These are phyloP conservation scores for Cytospora schulzeri DNA, from an alignment of 2,329 filamentous ascomycete species.

Conservation along the genomic window DNA sequence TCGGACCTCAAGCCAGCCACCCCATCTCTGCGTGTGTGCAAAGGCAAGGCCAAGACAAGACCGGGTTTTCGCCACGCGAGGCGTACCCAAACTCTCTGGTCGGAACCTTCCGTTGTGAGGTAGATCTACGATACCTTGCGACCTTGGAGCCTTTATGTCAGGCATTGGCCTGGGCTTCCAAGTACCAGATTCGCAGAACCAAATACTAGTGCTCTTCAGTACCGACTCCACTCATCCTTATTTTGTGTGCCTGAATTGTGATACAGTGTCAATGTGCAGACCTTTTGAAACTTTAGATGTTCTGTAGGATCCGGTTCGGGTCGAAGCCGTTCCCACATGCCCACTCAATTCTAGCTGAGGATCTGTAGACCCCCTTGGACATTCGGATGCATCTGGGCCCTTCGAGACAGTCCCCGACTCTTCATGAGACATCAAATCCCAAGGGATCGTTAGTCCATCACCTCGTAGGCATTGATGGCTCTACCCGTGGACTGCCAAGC, in stretches of 20 bases:
- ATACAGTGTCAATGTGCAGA: too few species aligned
- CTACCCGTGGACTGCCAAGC: too few species aligned
- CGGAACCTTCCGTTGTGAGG: not conserved
- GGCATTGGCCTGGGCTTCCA: not conserved
- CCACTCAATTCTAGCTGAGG: too few species aligned
- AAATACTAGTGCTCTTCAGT: not conserved
- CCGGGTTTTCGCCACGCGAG: not conserved
- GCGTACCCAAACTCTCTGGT: not conserved
- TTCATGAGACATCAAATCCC: too few species aligned
- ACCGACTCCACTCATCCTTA: not conserved
- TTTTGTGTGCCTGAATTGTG: too few species aligned
- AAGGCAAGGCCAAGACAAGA: not conserved
- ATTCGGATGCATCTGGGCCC: too few species aligned
- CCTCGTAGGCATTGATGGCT: too few species aligned
- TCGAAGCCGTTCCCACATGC: too few species aligned
- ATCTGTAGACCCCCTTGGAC: too few species aligned
- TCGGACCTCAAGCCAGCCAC: not conserved
- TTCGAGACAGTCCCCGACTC: too few species aligned
- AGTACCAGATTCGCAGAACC: not conserved
- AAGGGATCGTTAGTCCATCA: too few species aligned
- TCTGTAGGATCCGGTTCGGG: too few species aligned
- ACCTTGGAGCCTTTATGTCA: not conserved
- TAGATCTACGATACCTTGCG: not conserved
- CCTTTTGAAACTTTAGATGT: not conserved
- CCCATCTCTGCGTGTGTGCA: constrained; percentile 2